Evolutionary conservation across 2,329 filamentous ascomycete species (phyloP).

Genomic region (Fusarium sp.): DNA sequence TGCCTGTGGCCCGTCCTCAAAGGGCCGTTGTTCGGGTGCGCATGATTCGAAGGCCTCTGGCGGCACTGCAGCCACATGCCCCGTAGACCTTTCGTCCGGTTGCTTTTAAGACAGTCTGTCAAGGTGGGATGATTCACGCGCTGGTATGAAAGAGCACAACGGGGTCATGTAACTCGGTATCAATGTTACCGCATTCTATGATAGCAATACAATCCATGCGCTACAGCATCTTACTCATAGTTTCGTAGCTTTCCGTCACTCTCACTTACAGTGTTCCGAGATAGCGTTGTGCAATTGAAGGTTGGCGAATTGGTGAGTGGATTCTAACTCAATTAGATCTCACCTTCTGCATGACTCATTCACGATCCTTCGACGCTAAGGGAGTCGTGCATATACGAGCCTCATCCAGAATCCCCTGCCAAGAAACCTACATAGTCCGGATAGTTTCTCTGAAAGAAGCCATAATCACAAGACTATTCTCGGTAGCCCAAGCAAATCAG

Average conservation of each 20-base stretch:
- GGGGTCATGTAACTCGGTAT: background rate
- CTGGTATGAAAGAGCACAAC: background rate
- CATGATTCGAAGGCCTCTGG: too few relatives aligned
- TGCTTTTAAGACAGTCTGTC: background rate
- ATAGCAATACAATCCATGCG: background rate
- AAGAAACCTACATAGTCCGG: background rate
- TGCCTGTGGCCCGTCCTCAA: rapidly evolving
- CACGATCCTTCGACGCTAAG: background rate
- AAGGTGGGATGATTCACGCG: too few relatives aligned
- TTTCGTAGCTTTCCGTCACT: background rate
- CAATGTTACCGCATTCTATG: background rate
- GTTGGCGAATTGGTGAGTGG: background rate
- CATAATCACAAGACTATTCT: background rate
- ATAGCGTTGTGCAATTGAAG: background rate
- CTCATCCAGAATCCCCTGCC: background rate
- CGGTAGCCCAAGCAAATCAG: background rate
- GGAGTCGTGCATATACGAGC: background rate
- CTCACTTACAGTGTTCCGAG: background rate
- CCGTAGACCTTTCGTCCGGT: background rate
- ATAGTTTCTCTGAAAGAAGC: rapidly evolving
- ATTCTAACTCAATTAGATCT: background rate
- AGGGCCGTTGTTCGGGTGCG: rapidly evolving
- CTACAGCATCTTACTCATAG: too few relatives aligned
- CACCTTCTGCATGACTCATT: background rate
- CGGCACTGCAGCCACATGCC: rapidly evolving